phyloP scores from a whole-genome alignment of 2,329 filamentous ascomycete genomes.

The Torrubiellomyces zombiae region DNA sequence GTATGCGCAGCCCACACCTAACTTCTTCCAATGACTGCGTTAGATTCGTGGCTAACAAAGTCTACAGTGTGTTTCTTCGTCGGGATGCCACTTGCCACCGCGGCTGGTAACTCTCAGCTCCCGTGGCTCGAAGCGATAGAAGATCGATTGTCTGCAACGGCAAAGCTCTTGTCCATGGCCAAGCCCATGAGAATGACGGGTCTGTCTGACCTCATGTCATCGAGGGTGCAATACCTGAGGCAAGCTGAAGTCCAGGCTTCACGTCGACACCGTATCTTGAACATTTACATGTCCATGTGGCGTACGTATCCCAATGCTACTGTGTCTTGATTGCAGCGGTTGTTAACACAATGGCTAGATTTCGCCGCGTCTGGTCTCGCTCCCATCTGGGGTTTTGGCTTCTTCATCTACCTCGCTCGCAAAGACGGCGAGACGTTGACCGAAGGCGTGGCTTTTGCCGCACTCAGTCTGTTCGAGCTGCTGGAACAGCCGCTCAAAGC shows the following conservation, averaged over 20 bases:
- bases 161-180: slow-evolving; percentile 13
- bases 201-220: slow-evolving; percentile 15
- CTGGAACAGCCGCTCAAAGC: slow-evolving; percentile 8
- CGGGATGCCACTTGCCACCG: slow-evolving; percentile 8
- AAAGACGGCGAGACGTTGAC: slow-evolving; percentile 6
- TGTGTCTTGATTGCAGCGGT: too few species aligned
- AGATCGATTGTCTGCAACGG: slow-evolving; percentile 9
- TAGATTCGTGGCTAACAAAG: too few species aligned
- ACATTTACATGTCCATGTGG: slow-evolving; percentile 5
- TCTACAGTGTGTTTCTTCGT: slow-evolving; percentile 5
- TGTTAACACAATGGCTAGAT: too few species aligned
- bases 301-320: slow-evolving; percentile 4
- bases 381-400: slow-evolving; percentile 8
- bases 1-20: slow-evolving; percentile 2
- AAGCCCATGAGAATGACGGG: slow-evolving; percentile 26
- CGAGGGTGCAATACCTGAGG: slow-evolving; percentile 17
- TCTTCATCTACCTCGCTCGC: slow-evolving; percentile 6
- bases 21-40: too few species aligned
- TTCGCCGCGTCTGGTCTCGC: slow-evolving; percentile 6
- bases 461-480: slow-evolving; percentile 7
- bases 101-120: slow-evolving; percentile 8
- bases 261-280: slow-evolving; percentile 10
- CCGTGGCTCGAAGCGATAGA: slow-evolving; percentile 13
- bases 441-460: slow-evolving; percentile 8
- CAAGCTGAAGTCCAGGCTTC: slow-evolving; percentile 17